These are phyloP conservation scores for Phytophthora tubulina DNA, from an alignment of 352 stramenopile species.

Conservation along the genomic window DNA sequence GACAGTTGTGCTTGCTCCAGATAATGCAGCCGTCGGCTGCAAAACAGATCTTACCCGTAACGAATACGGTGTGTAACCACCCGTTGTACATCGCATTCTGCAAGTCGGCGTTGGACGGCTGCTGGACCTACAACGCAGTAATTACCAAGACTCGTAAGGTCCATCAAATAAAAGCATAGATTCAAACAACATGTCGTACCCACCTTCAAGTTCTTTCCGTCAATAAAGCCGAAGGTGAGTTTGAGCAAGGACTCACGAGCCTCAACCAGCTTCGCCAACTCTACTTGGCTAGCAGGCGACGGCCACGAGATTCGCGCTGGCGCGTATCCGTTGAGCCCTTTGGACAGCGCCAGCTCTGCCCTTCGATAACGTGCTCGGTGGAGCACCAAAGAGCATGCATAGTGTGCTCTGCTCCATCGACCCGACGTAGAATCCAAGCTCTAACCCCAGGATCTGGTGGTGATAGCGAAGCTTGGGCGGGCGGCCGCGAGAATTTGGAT, in stretches of 20 bases:
- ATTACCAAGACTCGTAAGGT: background rate
- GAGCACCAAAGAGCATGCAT: background rate
- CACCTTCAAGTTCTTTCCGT: conserved; percentile 15
- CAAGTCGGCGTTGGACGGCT: background rate
- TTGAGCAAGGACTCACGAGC: conserved; percentile 25
- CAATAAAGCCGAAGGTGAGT: conserved; percentile 35
- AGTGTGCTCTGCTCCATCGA: no score
- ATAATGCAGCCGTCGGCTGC: no score
- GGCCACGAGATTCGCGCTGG: conserved; percentile 8
- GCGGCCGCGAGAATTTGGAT: background rate
- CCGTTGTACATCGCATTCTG: no score
- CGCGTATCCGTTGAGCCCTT: background rate
- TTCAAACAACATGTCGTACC: background rate
- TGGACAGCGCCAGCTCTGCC: background rate
- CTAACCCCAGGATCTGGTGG: background rate
- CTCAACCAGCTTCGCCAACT: background rate
- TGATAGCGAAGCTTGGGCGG: conserved; percentile 7
- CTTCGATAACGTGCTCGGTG: conserved; percentile 8
- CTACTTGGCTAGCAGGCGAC: background rate
- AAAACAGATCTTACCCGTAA: no score
- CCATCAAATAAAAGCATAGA: background rate
- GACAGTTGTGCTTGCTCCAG: no score
- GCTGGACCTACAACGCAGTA: conserved; percentile 7
- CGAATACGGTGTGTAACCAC: no score
- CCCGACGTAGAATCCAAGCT: no score